A percentile compares a stretch with the other conserved stretches of the same genome.
phyloP scores from a whole-genome alignment of 257 asterid species.

The Leptodermis oblonga region DNA sequence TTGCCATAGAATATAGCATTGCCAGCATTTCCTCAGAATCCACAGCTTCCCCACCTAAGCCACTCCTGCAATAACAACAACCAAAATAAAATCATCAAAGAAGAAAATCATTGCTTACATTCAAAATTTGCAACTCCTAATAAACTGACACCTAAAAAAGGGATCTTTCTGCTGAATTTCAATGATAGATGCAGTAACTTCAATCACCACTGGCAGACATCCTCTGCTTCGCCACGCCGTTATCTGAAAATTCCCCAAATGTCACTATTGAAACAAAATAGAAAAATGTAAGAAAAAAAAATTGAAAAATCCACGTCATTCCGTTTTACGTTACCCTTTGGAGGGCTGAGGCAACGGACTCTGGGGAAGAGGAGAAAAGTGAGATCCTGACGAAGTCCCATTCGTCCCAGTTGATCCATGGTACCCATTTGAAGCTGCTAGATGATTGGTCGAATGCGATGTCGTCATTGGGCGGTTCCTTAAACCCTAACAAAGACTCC shows the following conservation, averaged over 20 bases:
- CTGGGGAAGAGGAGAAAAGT: conserved; percentile 61
- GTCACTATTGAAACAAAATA: background rate
- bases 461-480: conserved; percentile 32
- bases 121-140: background rate
- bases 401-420: conserved; percentile 88
- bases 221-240: conserved; percentile 86
- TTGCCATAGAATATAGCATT: conserved; percentile 75
- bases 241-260: conserved; percentile 37
- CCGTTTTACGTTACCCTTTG: conserved; percentile 36
- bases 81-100: background rate
- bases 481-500: conserved; percentile 59
- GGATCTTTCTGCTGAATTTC: conserved; percentile 88
- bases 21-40: conserved; percentile 70
- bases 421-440: conserved; percentile 59
- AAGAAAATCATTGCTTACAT: background rate
- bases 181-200: conserved; percentile 64
- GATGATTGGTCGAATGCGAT: conserved; percentile 33
- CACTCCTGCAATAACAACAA: conserved; percentile 36
- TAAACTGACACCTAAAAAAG: conserved; percentile 44
- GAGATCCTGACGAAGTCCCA: conserved; percentile 58
- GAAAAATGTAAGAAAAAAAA: too few relatives aligned
- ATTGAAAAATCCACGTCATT: background rate
- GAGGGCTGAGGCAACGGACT: conserved; percentile 51
- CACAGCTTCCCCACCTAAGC: conserved; percentile 35
- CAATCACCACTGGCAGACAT: conserved; percentile 59